phyloP scores from a whole-genome alignment of 1,284 basidiomycete genomes.

The Ceratobasidium sp. region DNA sequence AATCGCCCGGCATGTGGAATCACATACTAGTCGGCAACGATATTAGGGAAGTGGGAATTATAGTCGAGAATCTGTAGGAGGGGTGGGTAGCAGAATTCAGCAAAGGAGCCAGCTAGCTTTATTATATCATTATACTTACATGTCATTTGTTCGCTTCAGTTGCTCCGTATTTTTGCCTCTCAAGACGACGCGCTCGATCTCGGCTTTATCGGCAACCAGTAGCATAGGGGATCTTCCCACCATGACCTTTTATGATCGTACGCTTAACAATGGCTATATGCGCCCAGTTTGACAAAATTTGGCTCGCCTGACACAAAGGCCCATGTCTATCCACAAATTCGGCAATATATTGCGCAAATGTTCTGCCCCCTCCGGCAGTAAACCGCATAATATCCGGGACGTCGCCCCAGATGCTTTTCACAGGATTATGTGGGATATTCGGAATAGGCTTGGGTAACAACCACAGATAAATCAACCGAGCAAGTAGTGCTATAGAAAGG shows the following conservation, averaged over 20 bases:
- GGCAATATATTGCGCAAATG: constrained; percentile 7
- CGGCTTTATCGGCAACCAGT: constrained; percentile 14
- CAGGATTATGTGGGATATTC: constrained; percentile 25
- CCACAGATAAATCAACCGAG: neutral
- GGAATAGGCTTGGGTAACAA: constrained; percentile 23
- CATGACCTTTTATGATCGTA: neutral
- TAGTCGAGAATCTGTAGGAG: constrained; percentile 2
- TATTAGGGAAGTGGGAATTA: constrained; percentile 8
- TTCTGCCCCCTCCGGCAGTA: neutral
- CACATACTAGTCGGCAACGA: constrained; percentile 26
- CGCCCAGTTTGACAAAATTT: neutral
- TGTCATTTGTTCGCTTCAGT: constrained; percentile 2
- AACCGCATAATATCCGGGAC: neutral
- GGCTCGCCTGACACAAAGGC: constrained; percentile 6
- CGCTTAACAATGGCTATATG: neutral
- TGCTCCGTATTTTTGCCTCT: constrained; percentile 7
- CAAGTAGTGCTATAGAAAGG: neutral
- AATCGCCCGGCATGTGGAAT: neutral
- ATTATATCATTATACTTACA: neutral
- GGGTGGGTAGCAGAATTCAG: no score
- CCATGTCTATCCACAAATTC: constrained; percentile 17
- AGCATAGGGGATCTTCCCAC: constrained; percentile 11
- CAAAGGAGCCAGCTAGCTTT: no score
- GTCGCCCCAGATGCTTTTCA: constrained; percentile 26
- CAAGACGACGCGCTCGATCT: constrained; percentile 14